Base-by-base conservation (phyloP, 768 basidiomycete species). In the Suillus ampliporus region DNA sequence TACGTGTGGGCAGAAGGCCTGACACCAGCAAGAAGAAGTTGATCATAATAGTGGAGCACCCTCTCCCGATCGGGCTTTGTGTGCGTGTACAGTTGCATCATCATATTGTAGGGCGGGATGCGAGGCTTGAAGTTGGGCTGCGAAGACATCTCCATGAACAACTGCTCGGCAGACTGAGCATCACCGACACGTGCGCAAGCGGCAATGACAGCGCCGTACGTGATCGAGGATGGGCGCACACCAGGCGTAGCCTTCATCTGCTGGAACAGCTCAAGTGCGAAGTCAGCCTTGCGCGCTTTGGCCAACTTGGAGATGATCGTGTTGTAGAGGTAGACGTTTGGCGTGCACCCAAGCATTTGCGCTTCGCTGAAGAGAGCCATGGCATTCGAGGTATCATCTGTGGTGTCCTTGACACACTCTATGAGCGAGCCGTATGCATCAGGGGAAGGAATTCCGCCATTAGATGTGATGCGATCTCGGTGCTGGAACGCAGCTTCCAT, bases 121-220 rank as follows among this genome's bases (percentile, higher is more conserved):
- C 95, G 83, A 10, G 96, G 90, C 77, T 83, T 90, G 82, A 95
- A 98, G 67, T 89, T 90, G 40, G 76, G 80, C 63, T 86, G 81
- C 48, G 75, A 66, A 0, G 80, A 74, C 97, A 99, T 99, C 79
- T 98, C 95, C 60, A 77, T 71, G 78, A 97, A 99, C 50, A 97
- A 77, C 10, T 81, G 78, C 74, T 93, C 92, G 6, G 97, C 97
- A 0, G 91, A 88, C 4, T 80, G 77, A 7, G 86, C 84, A 72
- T 99, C 95, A 2, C 97, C 97, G 3, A 97, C 94, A 61, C 97
- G 85, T 41, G 93, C 94, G 75, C 95, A 97, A 1, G 96, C 97
- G 54, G 89, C 87, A 67, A 99, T 97, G 62, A 99, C 84, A 8
- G 97, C 92, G 11, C 96, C 97, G 69, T 95, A 99, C 0, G 97